Evolutionary conservation across 495 filamentous ascomycete genomes (phyloP), one percentile per base, ranked within the genome.

Genomic region (Penicillium dipodomyicola): DNA sequence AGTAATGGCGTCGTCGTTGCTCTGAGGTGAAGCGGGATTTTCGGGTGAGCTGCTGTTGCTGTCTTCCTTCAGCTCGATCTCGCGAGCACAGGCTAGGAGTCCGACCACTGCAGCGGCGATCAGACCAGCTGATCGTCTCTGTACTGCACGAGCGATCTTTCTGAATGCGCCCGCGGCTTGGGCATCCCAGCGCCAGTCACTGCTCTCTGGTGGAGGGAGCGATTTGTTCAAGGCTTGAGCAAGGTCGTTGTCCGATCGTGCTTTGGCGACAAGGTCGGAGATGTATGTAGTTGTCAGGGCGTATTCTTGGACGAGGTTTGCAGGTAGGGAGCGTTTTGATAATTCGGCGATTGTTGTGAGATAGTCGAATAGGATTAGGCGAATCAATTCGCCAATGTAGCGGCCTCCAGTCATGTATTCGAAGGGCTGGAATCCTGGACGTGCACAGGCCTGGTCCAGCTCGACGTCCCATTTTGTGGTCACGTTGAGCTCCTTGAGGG

Each of bases 331-430:
- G 8, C 70, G 67, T 61, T 59, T 70, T 5, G 67, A 65, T 17
- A 69, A 48, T 19, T 69, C 64, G 10, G 75, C 58, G 9, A 78
- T 60, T 12, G 66, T 74, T 1, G 74, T 76, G 25, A 91, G 72
- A 54, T 87, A 86, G 58, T 91, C 88, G 30, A 86, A 71, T 41
- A 88, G 78, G 20, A 90, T 83, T 6, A 92, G 65, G 10, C 90
- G 82, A 25, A 84, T 85, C n/a, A 95, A 77, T 74, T 93, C 90
- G 44, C 90, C 90, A 15, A 95, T 79, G 65, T 95, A 95, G 17
- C 89, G 80, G 1, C 90, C 90, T 17, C 87, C 82, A 1, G 89
- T 91, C 88, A 95, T 90, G 67, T 92, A 92, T 70, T 95, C 90
- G 52, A 93, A 85, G 1, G 90, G 90, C 64, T 92, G 89, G 63